Evolutionary conservation across 106 monocot genomes (phyloP).

Genomic region (Platanthera zijinensis): DNA sequence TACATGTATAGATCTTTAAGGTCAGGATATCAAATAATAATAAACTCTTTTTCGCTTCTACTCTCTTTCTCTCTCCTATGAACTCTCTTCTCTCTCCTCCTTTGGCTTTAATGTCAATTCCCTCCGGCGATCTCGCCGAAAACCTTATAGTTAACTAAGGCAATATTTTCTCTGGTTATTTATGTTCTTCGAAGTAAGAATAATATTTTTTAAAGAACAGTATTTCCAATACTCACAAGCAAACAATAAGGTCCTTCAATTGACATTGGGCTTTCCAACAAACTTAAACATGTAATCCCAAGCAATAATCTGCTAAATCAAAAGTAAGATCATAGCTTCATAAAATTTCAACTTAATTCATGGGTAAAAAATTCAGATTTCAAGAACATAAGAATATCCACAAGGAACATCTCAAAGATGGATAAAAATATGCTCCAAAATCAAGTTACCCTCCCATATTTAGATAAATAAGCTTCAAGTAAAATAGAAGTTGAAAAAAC

Average conservation of each 20-base stretch:
- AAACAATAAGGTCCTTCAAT: not conserved
- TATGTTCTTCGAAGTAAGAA: no score
- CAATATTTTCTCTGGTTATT: no score
- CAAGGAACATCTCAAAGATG: not conserved
- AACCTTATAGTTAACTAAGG: no score
- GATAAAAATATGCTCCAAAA: constrained; percentile 2
- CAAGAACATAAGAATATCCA: not conserved
- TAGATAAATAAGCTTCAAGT: not conserved
- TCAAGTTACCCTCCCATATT: not conserved
- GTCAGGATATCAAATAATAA: no score
- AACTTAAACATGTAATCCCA: not conserved
- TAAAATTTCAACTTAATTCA: not conserved
- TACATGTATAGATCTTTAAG: no score
- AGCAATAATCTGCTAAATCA: not conserved
- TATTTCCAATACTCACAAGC: not conserved
- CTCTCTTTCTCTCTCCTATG: no score
- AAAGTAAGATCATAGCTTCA: not conserved
- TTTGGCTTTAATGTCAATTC: no score
- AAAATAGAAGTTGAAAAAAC: not conserved
- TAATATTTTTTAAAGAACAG: not conserved
- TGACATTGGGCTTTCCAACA: not conserved
- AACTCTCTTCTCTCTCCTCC: no score
- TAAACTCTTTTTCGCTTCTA: no score
- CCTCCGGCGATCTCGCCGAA: no score
- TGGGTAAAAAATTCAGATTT: not conserved